Conservation (phyloP, 1,284 basidiomycete species). For the Amylostereum areolatum region DNA sequence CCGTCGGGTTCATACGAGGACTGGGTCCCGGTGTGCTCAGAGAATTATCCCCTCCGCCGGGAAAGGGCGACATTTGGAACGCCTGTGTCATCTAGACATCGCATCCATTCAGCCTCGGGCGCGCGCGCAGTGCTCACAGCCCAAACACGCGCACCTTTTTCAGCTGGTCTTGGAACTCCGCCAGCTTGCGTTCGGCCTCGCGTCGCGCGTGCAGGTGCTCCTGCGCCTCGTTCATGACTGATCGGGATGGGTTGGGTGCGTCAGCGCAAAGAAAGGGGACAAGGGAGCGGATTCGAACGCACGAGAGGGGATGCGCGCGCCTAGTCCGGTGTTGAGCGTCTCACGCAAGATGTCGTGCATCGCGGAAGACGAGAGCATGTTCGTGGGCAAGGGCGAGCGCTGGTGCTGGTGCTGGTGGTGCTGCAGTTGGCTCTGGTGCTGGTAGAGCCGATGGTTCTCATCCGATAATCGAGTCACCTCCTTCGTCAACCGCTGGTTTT, state of each 20-base stretch:
- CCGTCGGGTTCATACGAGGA: not conserved
- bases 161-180: slow-evolving; percentile 14
- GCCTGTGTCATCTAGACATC: not conserved
- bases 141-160: slow-evolving; percentile 10
- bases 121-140: not conserved
- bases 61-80: not conserved
- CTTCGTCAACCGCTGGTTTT: slow-evolving; percentile 11
- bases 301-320: not conserved
- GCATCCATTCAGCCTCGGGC: not conserved
- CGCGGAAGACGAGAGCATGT: not conserved
- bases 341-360: not conserved
- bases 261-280: not conserved
- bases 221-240: slow-evolving; percentile 12
- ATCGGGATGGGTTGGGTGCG: not conserved
- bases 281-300: not conserved
- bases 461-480: slow-evolving; percentile 12
- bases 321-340: not conserved
- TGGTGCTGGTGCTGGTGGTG: slow-evolving; percentile 7
- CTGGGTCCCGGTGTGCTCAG: not conserved
- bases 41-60: not conserved
- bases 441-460: slow-evolving; percentile 7
- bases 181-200: slow-evolving; percentile 14
- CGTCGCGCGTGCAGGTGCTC: slow-evolving; percentile 11
- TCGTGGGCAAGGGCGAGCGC: not conserved
- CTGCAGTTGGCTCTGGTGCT: slow-evolving; percentile 1